Percentiles rank a stretch among this genome's conserved stretches.
phyloP scores from a whole-genome alignment of 2,329 filamentous ascomycete genomes.

The Alternaria triticina region DNA sequence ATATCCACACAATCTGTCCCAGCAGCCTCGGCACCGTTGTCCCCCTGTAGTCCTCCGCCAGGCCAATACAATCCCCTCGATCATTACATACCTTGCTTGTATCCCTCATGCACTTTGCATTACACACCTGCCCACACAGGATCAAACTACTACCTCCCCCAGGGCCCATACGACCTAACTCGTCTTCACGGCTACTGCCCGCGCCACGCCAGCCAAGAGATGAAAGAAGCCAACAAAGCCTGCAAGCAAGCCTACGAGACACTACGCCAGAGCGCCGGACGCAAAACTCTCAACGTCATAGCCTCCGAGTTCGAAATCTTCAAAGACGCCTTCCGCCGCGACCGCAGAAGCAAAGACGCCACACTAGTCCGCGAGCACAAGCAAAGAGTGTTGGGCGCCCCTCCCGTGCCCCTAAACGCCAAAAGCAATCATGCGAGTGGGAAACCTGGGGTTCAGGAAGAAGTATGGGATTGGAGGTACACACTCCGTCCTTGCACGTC shows the following conservation, averaged over 20 bases:
- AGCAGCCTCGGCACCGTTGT: slow-evolving; percentile 10
- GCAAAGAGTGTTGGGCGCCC: slow-evolving; percentile 19
- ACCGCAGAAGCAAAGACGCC: slow-evolving; percentile 15
- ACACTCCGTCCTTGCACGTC: slow-evolving; percentile 34
- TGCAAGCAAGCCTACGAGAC: slow-evolving; percentile 36
- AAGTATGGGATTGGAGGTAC: slow-evolving; percentile 37
- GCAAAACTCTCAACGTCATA: slow-evolving; percentile 38
- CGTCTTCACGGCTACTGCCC: slow-evolving; percentile 38
- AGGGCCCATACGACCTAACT: slow-evolving; percentile 34
- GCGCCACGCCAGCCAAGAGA: slow-evolving; percentile 34
- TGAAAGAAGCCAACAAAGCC: slow-evolving; percentile 29
- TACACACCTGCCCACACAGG: slow-evolving; percentile 33
- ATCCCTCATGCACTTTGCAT: slow-evolving; percentile 29
- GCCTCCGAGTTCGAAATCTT: slow-evolving; percentile 38
- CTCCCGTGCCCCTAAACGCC: not conserved
- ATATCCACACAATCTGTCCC: slow-evolving; percentile 27
- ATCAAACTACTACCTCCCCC: slow-evolving; percentile 36
- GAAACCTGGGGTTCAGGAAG: not conserved
- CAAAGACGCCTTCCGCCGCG: slow-evolving; percentile 21
- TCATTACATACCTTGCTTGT: slow-evolving; percentile 40
- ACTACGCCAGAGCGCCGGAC: slow-evolving; percentile 42
- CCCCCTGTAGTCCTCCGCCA: slow-evolving; percentile 5
- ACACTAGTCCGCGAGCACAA: slow-evolving; percentile 17
- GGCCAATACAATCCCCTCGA: slow-evolving; percentile 39
- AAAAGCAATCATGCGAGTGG: not conserved